Percentiles rank a stretch among this genome's conserved stretches.
Evolutionary conservation across 164 flowering plant genomes (phyloP).

Genomic region (Protea cynaroides): DNA sequence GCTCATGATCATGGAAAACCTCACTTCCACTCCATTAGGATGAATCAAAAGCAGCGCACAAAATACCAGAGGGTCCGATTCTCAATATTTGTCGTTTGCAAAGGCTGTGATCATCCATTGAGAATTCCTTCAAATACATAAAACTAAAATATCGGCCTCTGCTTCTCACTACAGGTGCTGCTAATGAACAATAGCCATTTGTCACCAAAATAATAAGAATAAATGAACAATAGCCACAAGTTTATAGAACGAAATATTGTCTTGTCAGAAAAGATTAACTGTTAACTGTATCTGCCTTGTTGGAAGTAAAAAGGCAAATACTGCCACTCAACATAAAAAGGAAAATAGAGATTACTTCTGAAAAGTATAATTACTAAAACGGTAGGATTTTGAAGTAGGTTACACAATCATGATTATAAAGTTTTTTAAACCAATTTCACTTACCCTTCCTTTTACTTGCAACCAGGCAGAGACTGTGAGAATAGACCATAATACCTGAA

Average conservation of each 20-base stretch:
- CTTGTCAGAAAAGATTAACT: neutral
- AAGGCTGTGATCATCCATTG: neutral
- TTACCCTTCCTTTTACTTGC: no score
- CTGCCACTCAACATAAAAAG: no score
- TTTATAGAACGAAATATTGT: neutral
- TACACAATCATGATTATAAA: no score
- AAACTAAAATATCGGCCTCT: neutral
- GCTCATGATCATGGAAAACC: neutral
- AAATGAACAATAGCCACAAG: no score
- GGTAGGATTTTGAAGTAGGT: no score
- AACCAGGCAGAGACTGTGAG: conserved; percentile 1
- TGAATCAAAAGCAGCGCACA: neutral
- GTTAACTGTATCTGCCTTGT: no score
- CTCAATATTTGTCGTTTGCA: neutral
- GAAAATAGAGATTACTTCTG: no score
- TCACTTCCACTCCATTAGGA: neutral
- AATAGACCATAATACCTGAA: conserved; percentile 21
- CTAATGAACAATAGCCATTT: no score
- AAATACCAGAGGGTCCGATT: neutral
- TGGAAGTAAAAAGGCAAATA: no score
- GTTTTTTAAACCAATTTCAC: no score
- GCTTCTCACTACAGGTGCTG: neutral
- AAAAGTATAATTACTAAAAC: no score
- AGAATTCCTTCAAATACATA: neutral
- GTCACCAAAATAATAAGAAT: no score